phyloP scores from a whole-genome alignment of 768 basidiomycete genomes.

The Gloeostereum incarnatum region DNA sequence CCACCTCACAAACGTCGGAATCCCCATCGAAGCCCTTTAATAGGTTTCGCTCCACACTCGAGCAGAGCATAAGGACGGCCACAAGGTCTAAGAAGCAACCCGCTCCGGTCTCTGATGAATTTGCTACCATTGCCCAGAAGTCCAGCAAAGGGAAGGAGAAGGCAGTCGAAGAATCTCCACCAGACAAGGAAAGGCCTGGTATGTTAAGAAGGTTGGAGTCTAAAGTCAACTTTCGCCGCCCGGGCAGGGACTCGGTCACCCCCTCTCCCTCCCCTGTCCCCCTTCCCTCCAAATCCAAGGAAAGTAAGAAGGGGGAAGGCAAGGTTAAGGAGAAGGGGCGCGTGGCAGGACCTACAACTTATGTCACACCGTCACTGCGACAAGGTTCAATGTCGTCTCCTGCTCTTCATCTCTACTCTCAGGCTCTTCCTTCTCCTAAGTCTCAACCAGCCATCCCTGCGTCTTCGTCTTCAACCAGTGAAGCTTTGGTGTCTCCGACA shows the following conservation, averaged over 20 bases:
- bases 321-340: constrained; percentile 28
- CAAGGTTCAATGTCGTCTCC: constrained; percentile 72
- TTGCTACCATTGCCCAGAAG: constrained; percentile 28
- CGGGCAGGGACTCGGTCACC: constrained; percentile 27
- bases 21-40: constrained; percentile 45
- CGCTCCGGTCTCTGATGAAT: constrained; percentile 27
- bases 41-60: constrained; percentile 57
- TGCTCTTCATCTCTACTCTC: constrained; percentile 54
- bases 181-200: constrained; percentile 31
- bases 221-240: constrained; percentile 39
- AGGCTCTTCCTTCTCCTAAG: constrained; percentile 43
- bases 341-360: constrained; percentile 47
- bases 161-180: constrained; percentile 21
- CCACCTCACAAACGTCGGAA: constrained; percentile 22
- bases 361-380: constrained; percentile 56
- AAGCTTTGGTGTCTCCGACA: constrained; percentile 35
- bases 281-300: constrained; percentile 12
- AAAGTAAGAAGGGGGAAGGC: too few species aligned
- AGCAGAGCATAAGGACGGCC: constrained; percentile 56
- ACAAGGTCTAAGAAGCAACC: constrained; percentile 44
- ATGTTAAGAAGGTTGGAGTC: constrained; percentile 41
- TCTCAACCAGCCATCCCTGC: constrained; percentile 36
- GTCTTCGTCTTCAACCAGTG: constrained; percentile 37
- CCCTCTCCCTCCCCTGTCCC: constrained; percentile 25
- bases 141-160: constrained; percentile 34